Evolutionary conservation across 257 asterid species (phyloP), one percentile per base, ranked within the genome.

Genomic region (Voacanga thouarsii): DNA sequence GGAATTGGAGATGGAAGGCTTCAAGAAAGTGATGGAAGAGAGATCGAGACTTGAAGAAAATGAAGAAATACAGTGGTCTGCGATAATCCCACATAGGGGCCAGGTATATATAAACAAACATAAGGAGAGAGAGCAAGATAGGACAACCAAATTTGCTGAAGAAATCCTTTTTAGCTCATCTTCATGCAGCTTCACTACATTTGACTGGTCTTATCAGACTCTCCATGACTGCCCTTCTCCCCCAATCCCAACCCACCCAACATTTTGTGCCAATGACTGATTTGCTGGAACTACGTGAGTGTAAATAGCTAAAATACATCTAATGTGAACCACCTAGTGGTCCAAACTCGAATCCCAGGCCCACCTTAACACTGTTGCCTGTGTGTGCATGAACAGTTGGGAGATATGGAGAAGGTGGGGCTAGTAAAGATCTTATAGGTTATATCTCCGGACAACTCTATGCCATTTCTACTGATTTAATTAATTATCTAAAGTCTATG

Each of bases 91-190:
- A 39, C 61, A 63, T 37, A 70, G 37, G 55, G 80, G 82, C 57
- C 82, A 78, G 89, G 88, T 84, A 84, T 89, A 84, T 85, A 91
- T 88, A 89, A 77, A 75, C 30, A 76, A 57, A 72, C 70, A 59
- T 74, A 65, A 73, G 59, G 67, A 59, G 77, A 64, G 75, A 71
- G 16, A 70, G 49, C 12, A 61, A 77, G 14, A 63, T 23, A 50
- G 15, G 63, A 82, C 66, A 74, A 7, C 59, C 66, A 53, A 61
- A 68, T 37, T 59, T 41, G 80, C 67, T 44, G 50, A 49, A 33
- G 37, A 1, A 72, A 76, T 74, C 72, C 26, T 71, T 75, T 60
- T 30, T n/a, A 56, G 18, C 24, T 79, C 66, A 61, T 72, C 41
- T 75, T 55, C 63, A 60, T 82, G 77, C 71, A 80, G 79, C 82